Evolutionary conservation across 208 protist species (phyloP), one percentile per base, ranked within the genome.

Genomic region (Eutreptiella sp.): DNA sequence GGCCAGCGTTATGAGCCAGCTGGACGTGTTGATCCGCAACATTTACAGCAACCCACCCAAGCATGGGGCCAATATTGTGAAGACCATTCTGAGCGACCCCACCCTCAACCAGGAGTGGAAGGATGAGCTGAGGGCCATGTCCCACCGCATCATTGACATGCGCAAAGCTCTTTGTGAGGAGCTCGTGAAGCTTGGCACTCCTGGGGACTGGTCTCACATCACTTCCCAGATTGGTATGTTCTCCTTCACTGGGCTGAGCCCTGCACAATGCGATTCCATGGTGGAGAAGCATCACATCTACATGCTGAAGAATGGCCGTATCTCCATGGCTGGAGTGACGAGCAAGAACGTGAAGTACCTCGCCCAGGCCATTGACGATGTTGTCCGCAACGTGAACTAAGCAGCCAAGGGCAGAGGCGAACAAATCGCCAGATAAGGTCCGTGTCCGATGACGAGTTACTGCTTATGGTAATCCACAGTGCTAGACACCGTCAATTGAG

Each of bases 151-250:
- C 45, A 70, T 63, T 11, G 42, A 14, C 21, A 94, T 93, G 85
- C 84, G 90, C 16, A 54, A 70, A 35, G 42, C 50, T 35, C 72
- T 94, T 4, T 76, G 78, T 38, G 62, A 89, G 21, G 79, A 78
- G 38, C 79, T 97, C 28, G 60, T 71, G 53, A 48, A 71, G 14
- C 70, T 70, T 32, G 68, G 75, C 21, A 91, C 86, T 2, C 88
- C 83, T 14, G 80, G 87, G 39, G 80, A 53, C n/a, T 98, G 94
- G 94, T 66, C 76, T 7, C 94, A 98, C 71, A 84, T 99, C 29
- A 79, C 84, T 32, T 73, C 78, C 4, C 95, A 99, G 79, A 95
- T 95, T 41, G 95, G 95, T 66, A 98, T 99, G 94, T 99, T 99
- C 75, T 96, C 90, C 47, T 98, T 85, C 72, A 88, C 93, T 21